Conservation (phyloP, 139 green algal species). For the Chlorella sp. region DNA sequence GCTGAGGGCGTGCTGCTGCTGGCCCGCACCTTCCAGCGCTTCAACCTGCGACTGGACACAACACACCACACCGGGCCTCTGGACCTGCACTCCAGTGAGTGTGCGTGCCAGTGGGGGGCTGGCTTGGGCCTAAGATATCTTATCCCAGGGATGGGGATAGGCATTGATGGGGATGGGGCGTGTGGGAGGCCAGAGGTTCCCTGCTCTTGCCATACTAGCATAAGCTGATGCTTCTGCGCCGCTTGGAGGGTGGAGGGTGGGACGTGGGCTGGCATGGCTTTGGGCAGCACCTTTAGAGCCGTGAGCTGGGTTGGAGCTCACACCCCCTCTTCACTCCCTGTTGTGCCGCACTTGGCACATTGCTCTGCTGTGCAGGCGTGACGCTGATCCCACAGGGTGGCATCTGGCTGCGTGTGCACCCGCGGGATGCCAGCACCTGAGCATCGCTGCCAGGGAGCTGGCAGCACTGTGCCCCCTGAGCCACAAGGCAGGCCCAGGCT, state of each 20-base stretch:
- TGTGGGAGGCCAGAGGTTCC: neutral
- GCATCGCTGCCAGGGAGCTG: too few relatives aligned
- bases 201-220: too few relatives aligned
- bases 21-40: neutral
- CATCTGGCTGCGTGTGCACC: conserved; percentile 7
- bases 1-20: neutral
- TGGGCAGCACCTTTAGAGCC: neutral
- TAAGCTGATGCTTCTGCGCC: too few relatives aligned
- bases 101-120: neutral
- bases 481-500: too few relatives aligned
- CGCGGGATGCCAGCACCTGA: too few relatives aligned
- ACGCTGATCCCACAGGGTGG: neutral
- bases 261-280: neutral
- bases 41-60: neutral
- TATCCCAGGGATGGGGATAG: too few relatives aligned
- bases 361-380: neutral
- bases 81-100: neutral
- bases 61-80: neutral
- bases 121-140: too few relatives aligned
- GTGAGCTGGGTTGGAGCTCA: neutral
- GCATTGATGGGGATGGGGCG: too few relatives aligned
- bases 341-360: too few relatives aligned
- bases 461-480: too few relatives aligned
- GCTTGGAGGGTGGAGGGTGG: neutral
- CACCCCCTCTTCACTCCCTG: too few relatives aligned